These are phyloP conservation scores for Dorcoceras hygrometricum DNA, from an alignment of 257 asterid genomes.

Conservation along the genomic window DNA sequence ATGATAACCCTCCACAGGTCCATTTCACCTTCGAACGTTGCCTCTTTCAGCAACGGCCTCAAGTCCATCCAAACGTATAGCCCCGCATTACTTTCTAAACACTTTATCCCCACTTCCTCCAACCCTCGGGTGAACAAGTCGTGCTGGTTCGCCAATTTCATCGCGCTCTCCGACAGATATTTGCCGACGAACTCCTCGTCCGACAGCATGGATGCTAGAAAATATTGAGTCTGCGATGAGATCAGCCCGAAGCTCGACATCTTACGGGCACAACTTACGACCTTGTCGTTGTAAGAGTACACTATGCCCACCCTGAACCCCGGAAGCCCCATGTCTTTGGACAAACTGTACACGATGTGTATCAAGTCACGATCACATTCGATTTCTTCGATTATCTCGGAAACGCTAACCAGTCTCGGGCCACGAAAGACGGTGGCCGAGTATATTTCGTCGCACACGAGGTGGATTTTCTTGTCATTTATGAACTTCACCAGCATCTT, in stretches of 20 bases:
- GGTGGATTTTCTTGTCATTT: constrained; percentile 55
- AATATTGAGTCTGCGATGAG: constrained; percentile 68
- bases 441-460: constrained; percentile 79
- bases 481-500: constrained; percentile 43
- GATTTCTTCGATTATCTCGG: constrained; percentile 51
- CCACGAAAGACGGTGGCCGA: constrained; percentile 48
- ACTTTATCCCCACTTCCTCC: constrained; percentile 40
- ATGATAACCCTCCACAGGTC: constrained; percentile 55
- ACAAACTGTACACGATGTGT: constrained; percentile 62
- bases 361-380: constrained; percentile 41
- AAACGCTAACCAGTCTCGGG: constrained; percentile 42
- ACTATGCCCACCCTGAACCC: constrained; percentile 76
- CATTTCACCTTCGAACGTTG: constrained; percentile 56
- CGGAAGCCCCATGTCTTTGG: constrained; percentile 84
- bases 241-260: constrained; percentile 86
- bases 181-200: constrained; percentile 52
- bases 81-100: constrained; percentile 70
- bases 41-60: constrained; percentile 39
- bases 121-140: constrained; percentile 36
- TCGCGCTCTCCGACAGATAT: constrained; percentile 31
- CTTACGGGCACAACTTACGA: constrained; percentile 44
- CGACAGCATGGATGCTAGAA: constrained; percentile 53
- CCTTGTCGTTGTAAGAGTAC: constrained; percentile 66
- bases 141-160: constrained; percentile 44
- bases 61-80: constrained; percentile 86